A percentile compares a stretch with the other conserved stretches of the same genome.
Conservation (phyloP, 2,329 filamentous ascomycete genomes). For the Nothophoma quercina region DNA sequence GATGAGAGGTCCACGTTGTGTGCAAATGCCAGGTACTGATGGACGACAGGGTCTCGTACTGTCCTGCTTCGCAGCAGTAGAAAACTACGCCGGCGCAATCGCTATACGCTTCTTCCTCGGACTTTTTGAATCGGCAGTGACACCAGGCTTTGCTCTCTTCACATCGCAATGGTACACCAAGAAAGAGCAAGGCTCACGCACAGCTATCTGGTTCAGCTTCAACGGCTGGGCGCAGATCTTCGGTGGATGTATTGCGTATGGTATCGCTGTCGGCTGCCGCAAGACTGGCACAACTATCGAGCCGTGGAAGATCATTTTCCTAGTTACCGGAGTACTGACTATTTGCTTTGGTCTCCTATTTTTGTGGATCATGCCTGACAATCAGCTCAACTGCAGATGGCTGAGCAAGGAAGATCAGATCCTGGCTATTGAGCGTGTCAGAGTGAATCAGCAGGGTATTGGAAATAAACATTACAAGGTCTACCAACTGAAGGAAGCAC, state of each 20-base stretch:
- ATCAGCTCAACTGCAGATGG: slow-evolving; percentile 67
- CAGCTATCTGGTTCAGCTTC: slow-evolving; percentile 73
- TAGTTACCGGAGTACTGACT: slow-evolving; percentile 56
- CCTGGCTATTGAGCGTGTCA: slow-evolving; percentile 74
- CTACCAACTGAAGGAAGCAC: slow-evolving; percentile 68
- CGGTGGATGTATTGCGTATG: slow-evolving; percentile 69
- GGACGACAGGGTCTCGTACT: slow-evolving; percentile 61
- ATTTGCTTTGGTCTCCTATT: slow-evolving; percentile 52
- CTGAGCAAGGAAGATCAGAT: slow-evolving; percentile 71
- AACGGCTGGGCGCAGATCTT: slow-evolving; percentile 70
- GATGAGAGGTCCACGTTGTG: not conserved
- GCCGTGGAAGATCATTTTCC: slow-evolving; percentile 69
- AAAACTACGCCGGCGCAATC: slow-evolving; percentile 67
- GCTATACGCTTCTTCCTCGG: slow-evolving; percentile 73
- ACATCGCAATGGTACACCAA: slow-evolving; percentile 78
- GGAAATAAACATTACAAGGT: slow-evolving; percentile 74
- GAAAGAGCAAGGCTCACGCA: slow-evolving; percentile 69
- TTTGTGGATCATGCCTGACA: slow-evolving; percentile 62
- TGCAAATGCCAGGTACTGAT: slow-evolving; percentile 5
- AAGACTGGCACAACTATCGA: slow-evolving; percentile 65
- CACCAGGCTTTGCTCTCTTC: slow-evolving; percentile 72
- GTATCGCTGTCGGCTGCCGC: slow-evolving; percentile 64
- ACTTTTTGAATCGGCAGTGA: slow-evolving; percentile 72
- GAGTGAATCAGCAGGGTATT: slow-evolving; percentile 78
- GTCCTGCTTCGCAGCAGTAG: slow-evolving; percentile 68